phyloP scores from a whole-genome alignment of 768 basidiomycete species.

The Pisolithus albus region DNA sequence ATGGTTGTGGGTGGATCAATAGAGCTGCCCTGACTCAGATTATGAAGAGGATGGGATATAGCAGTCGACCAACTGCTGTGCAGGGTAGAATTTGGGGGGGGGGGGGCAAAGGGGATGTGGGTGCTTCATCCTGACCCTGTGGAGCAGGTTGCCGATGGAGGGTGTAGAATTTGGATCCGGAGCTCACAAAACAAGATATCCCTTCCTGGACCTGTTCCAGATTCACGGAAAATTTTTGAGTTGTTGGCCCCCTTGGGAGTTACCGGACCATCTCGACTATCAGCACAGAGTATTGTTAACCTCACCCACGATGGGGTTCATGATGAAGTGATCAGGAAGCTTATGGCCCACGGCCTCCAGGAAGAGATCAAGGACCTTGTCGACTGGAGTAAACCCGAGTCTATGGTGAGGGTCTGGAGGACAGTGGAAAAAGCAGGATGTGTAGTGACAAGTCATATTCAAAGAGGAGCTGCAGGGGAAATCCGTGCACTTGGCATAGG shows the following conservation, averaged over 20 bases:
- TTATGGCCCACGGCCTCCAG: constrained; percentile 46
- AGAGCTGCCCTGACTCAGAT: constrained; percentile 42
- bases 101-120: constrained; percentile 57
- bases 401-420: constrained; percentile 45
- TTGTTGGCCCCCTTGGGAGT: constrained; percentile 46
- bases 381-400: constrained; percentile 42
- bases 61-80: constrained; percentile 41
- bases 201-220: constrained; percentile 17
- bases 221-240: constrained; percentile 55
- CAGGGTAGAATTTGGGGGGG: constrained; percentile 58
- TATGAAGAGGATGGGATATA: constrained; percentile 27
- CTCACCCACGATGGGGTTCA: constrained; percentile 54
- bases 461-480: constrained; percentile 39
- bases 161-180: constrained; percentile 55
- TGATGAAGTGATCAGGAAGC: constrained; percentile 32
- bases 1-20: constrained; percentile 71
- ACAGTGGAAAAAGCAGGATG: constrained; percentile 42
- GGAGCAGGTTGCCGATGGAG: constrained; percentile 23
- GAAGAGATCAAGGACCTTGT: constrained; percentile 44
- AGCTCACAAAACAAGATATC: constrained; percentile 54
- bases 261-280: constrained; percentile 36
- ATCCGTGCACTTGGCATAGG: constrained; percentile 55
- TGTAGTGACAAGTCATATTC: constrained; percentile 39
- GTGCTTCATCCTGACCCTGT: constrained; percentile 44
- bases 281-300: constrained; percentile 54